Percentiles rank a stretch among this genome's conserved stretches.
Evolutionary conservation across 768 basidiomycete species (phyloP).

Genomic region (Serendipita indica): DNA sequence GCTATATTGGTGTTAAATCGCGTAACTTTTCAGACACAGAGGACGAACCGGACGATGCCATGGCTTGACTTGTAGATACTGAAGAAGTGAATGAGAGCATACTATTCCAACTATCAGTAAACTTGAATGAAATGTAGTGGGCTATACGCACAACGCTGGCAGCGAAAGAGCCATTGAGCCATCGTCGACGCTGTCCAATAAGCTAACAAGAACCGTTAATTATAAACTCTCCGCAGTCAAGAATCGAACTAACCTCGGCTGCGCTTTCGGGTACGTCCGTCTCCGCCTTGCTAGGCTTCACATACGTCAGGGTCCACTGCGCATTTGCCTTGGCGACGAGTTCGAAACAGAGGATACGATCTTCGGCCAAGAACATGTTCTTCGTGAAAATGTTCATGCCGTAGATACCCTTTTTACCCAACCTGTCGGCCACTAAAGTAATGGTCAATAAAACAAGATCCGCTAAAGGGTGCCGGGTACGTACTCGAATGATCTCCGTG

Average conservation of each 20-base stretch:
- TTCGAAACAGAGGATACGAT: constrained; percentile 96
- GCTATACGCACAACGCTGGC: constrained; percentile 58
- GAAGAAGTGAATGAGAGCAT: constrained; percentile 88
- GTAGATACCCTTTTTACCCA: constrained; percentile 85
- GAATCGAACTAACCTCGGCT: background rate
- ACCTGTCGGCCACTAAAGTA: constrained; percentile 79
- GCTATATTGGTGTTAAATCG: constrained; percentile 22
- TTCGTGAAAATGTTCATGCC: constrained; percentile 97
- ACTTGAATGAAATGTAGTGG: background rate
- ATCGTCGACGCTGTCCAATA: constrained; percentile 89
- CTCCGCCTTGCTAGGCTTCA: constrained; percentile 92
- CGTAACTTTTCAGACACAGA: background rate
- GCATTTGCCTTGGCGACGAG: constrained; percentile 81
- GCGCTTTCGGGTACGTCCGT: constrained; percentile 68
- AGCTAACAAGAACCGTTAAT: constrained; percentile 72
- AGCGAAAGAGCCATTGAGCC: constrained; percentile 93
- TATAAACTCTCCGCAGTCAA: background rate
- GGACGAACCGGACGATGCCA: constrained; percentile 43
- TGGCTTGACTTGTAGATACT: constrained; percentile 76
- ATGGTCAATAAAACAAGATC: constrained; percentile 37
- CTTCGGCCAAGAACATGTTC: constrained; percentile 64
- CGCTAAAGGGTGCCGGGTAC: constrained; percentile 3
- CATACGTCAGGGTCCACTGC: constrained; percentile 79
- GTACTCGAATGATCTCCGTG: constrained; percentile 35
- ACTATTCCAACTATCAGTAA: constrained; percentile 30